These are phyloP conservation scores for Saccharomyces hybrid DNA, from an alignment of 1,139 yeast genomes.

Conservation along the genomic window DNA sequence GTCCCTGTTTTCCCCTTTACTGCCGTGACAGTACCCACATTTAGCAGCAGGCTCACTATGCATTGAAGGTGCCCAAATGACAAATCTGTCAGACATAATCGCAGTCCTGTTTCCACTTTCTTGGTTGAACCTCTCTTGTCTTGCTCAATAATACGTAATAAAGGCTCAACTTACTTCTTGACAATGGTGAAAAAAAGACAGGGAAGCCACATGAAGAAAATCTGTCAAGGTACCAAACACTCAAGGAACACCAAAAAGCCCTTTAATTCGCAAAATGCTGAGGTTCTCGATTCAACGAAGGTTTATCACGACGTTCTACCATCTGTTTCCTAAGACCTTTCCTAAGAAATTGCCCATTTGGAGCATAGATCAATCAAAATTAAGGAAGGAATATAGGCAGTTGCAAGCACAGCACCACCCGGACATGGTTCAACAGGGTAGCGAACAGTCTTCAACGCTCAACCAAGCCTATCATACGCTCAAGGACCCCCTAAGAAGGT, in stretches of 20 bases:
- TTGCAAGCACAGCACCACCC: slow-evolving; percentile 79
- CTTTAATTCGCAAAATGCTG: not conserved
- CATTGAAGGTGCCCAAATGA: not conserved
- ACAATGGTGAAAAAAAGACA: not conserved
- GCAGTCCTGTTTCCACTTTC: too few relatives aligned
- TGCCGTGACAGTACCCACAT: slow-evolving; percentile 63
- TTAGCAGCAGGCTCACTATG: slow-evolving; percentile 7
- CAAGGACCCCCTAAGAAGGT: slow-evolving; percentile 61
- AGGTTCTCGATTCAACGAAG: slow-evolving; percentile 9
- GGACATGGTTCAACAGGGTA: slow-evolving; percentile 42
- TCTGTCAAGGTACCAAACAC: too few relatives aligned
- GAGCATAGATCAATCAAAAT: slow-evolving; percentile 42
- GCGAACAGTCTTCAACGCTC: slow-evolving; percentile 38
- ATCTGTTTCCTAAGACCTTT: slow-evolving; percentile 68
- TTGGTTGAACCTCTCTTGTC: not conserved
- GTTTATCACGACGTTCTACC: slow-evolving; percentile 36
- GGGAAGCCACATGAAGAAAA: too few relatives aligned
- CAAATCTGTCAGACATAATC: slow-evolving; percentile 3
- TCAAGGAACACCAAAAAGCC: not conserved
- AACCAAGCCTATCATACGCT: slow-evolving; percentile 73
- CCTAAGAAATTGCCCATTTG: slow-evolving; percentile 66
- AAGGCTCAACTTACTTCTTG: not conserved
- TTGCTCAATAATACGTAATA: not conserved
- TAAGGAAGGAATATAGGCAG: slow-evolving; percentile 66
- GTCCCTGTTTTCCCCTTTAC: slow-evolving; percentile 32